Evolutionary conservation across 1,139 yeast species (phyloP).

Genomic region (Kodamaea ohmeri): DNA sequence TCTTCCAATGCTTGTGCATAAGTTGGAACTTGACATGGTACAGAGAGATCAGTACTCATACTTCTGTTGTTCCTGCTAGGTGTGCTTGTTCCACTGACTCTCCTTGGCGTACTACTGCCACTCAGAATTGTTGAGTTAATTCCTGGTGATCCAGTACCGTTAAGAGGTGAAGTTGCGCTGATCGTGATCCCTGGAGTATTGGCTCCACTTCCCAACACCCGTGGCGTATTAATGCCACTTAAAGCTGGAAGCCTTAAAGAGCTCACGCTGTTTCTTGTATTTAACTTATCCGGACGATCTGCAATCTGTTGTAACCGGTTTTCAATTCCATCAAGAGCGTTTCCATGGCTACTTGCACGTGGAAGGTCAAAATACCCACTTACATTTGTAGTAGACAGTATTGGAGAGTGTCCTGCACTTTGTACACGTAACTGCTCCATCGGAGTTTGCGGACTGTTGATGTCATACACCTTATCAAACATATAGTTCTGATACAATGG

Average conservation of each 20-base stretch:
- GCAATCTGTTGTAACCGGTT: background rate
- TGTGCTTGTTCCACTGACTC: slow-evolving; percentile 1
- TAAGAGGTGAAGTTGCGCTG: no score
- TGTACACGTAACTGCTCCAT: slow-evolving; percentile 37
- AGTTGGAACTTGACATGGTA: slow-evolving; percentile 33
- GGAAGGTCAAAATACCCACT: slow-evolving; percentile 32
- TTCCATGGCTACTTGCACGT: background rate
- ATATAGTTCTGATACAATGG: slow-evolving; percentile 42
- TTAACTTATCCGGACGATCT: background rate
- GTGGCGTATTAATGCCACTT: no score
- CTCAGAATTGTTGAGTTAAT: no score
- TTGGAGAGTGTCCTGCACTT: slow-evolving; percentile 19
- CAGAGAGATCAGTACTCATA: slow-evolving; percentile 20
- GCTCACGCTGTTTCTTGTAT: no score
- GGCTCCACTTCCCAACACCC: background rate
- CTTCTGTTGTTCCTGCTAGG: background rate
- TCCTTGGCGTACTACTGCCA: slow-evolving; percentile 1
- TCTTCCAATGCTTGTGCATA: slow-evolving; percentile 31
- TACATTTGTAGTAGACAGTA: slow-evolving; percentile 20
- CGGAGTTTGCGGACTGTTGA: slow-evolving; percentile 37
- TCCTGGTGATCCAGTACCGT: no score
- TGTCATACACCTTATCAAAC: slow-evolving; percentile 37
- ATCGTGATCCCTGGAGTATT: background rate
- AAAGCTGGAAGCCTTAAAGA: no score
- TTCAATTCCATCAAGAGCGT: background rate